Conservation (phyloP, 495 filamentous ascomycete species). For the Neurospora sp. region DNA sequence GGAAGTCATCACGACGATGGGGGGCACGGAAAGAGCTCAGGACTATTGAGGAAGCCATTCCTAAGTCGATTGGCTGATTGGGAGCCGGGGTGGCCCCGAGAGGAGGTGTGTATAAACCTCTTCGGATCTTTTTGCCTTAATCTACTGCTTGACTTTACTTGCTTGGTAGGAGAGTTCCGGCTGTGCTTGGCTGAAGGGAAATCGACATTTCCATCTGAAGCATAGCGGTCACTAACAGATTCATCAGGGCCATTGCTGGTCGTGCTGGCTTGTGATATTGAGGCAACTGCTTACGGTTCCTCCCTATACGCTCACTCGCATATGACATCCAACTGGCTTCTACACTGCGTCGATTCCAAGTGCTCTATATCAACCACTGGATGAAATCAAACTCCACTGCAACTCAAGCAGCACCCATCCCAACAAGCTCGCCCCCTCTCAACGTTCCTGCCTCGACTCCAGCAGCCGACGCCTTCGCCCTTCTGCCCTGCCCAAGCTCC, state of each 20-base stretch:
- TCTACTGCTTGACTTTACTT: not conserved
- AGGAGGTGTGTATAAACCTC: too few species aligned
- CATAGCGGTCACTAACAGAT: not conserved
- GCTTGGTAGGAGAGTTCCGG: not conserved
- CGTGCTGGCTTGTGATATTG: not conserved
- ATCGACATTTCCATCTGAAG: not conserved
- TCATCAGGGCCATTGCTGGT: not conserved
- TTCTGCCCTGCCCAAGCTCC: slow-evolving; percentile 28
- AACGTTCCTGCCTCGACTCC: not conserved
- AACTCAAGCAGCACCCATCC: not conserved
- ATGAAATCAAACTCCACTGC: not conserved
- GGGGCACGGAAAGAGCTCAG: too few species aligned
- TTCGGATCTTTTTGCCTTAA: too few species aligned
- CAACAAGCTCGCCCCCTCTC: not conserved
- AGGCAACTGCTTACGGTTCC: not conserved
- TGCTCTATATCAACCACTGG: not conserved
- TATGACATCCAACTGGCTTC: too few species aligned
- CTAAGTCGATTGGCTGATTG: too few species aligned
- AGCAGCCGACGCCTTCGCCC: not conserved
- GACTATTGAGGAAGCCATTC: too few species aligned
- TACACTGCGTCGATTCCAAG: too few species aligned
- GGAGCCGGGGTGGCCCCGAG: too few species aligned
- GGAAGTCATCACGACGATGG: too few species aligned
- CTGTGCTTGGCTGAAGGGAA: not conserved
- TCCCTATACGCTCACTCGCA: not conserved